These are phyloP conservation scores for Lentinula boryana DNA, from an alignment of 768 basidiomycete genomes.

Conservation along the genomic window DNA sequence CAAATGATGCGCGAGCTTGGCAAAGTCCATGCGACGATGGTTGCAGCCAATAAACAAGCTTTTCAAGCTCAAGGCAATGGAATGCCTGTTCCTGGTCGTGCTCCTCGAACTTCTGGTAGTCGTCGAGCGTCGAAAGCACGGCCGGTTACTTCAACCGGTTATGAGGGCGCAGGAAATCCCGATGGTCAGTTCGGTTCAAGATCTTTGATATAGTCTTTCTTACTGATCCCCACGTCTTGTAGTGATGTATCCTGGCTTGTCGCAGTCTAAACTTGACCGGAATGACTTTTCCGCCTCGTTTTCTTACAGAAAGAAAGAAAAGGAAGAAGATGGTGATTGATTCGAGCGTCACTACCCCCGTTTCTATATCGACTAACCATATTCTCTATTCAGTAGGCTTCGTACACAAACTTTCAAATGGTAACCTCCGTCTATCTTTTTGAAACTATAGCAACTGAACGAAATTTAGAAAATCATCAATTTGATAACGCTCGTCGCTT, in stretches of 20 bases:
- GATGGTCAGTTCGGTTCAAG: background rate
- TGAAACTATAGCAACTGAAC: background rate
- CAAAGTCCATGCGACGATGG: slow-evolving; percentile 77
- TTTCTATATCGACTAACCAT: background rate
- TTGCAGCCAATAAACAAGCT: slow-evolving; percentile 39
- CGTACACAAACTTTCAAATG: background rate
- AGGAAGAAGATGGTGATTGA: background rate
- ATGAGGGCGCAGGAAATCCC: slow-evolving; percentile 39
- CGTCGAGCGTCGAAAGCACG: slow-evolving; percentile 30
- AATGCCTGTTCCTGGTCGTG: background rate
- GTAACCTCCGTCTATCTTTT: background rate
- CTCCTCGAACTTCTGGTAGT: background rate
- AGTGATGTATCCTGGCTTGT: background rate
- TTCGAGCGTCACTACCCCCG: background rate
- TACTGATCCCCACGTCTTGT: background rate
- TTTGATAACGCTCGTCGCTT: background rate
- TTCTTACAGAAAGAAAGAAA: background rate
- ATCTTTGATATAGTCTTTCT: background rate
- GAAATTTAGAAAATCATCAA: background rate
- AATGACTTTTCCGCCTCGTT: background rate
- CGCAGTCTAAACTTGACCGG: background rate
- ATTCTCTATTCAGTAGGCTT: background rate
- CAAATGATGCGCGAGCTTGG: slow-evolving; percentile 89
- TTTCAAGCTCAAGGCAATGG: slow-evolving; percentile 11
- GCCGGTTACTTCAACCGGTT: slow-evolving; percentile 70